Evolutionary conservation across 495 filamentous ascomycete genomes (phyloP).

Genomic region (Penicillium crystallinum): DNA sequence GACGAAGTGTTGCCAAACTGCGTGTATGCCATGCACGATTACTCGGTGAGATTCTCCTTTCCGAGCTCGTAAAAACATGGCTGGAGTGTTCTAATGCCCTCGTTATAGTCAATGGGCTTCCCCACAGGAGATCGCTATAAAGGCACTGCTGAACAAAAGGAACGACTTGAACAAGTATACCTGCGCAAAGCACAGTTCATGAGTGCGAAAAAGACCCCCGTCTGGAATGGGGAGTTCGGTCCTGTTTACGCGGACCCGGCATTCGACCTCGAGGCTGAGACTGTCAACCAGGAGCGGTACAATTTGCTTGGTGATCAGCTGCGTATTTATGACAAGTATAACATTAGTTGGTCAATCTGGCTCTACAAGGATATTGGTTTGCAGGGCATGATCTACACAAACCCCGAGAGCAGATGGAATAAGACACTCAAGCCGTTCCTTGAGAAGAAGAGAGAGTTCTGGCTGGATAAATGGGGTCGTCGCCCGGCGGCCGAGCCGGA

Average conservation of each 20-base stretch:
- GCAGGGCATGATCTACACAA: constrained; percentile 57
- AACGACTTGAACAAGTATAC: constrained; percentile 41
- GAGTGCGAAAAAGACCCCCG: constrained; percentile 45
- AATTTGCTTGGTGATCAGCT: constrained; percentile 52
- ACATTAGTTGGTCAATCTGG: constrained; percentile 60
- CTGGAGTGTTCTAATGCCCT: background rate
- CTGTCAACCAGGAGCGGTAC: constrained; percentile 50
- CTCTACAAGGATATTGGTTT: constrained; percentile 62
- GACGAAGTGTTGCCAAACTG: constrained; percentile 46
- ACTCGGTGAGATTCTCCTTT: constrained; percentile 31
- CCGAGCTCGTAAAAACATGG: background rate
- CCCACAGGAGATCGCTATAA: constrained; percentile 48
- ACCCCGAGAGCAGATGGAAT: constrained; percentile 46
- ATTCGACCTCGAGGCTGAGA: constrained; percentile 29
- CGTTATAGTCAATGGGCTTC: constrained; percentile 46
- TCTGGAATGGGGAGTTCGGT: constrained; percentile 67
- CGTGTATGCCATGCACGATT: constrained; percentile 61
- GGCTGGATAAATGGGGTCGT: constrained; percentile 53
- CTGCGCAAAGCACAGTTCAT: constrained; percentile 56
- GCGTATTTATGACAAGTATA: constrained; percentile 50
- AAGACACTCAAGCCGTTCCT: constrained; percentile 47
- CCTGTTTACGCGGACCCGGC: constrained; percentile 50
- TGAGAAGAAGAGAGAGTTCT: constrained; percentile 48
- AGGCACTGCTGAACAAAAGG: constrained; percentile 48
- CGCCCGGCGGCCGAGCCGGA: constrained; percentile 34